A percentile compares a stretch with the other conserved stretches of the same genome.
These are phyloP conservation scores for Sporisorium exsertum DNA, from an alignment of 1,284 basidiomycete genomes.

Conservation along the genomic window DNA sequence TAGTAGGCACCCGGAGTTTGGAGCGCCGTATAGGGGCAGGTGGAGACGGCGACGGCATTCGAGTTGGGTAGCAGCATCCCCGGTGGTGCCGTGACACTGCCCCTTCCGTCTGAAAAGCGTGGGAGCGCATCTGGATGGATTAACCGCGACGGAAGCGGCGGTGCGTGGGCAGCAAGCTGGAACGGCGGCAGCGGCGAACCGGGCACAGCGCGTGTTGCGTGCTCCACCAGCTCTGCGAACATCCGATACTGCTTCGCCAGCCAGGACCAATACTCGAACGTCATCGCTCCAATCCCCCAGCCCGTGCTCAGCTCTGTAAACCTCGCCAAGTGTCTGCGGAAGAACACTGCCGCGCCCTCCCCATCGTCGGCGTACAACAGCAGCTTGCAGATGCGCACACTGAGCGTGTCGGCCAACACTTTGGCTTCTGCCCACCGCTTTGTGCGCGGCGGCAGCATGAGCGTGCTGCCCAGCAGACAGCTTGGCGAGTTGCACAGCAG, in stretches of 20 bases:
- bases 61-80: constrained; percentile 46
- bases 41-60: constrained; percentile 32
- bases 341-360: constrained; percentile 78
- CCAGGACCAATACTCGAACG: constrained; percentile 98
- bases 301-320: constrained; percentile 88
- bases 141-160: constrained; percentile 50
- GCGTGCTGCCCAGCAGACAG: constrained; percentile 75
- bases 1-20: constrained; percentile 46
- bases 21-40: constrained; percentile 19
- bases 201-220: constrained; percentile 23
- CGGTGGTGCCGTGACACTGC: constrained; percentile 24
- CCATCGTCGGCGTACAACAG: constrained; percentile 86
- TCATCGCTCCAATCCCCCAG: constrained; percentile 97
- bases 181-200: constrained; percentile 49
- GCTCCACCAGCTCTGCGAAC: constrained; percentile 59
- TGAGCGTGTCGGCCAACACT: constrained; percentile 81
- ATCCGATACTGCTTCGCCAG: constrained; percentile 79
- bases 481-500: constrained; percentile 32
- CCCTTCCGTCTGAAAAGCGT: constrained; percentile 19
- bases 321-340: constrained; percentile 83
- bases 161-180: constrained; percentile 30
- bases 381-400: constrained; percentile 70
- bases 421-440: constrained; percentile 99
- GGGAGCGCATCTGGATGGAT: constrained; percentile 44
- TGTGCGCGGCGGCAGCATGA: constrained; percentile 86